Base-by-base conservation (phyloP, 1,284 basidiomycete genomes). In the Peniophora sp. region DNA sequence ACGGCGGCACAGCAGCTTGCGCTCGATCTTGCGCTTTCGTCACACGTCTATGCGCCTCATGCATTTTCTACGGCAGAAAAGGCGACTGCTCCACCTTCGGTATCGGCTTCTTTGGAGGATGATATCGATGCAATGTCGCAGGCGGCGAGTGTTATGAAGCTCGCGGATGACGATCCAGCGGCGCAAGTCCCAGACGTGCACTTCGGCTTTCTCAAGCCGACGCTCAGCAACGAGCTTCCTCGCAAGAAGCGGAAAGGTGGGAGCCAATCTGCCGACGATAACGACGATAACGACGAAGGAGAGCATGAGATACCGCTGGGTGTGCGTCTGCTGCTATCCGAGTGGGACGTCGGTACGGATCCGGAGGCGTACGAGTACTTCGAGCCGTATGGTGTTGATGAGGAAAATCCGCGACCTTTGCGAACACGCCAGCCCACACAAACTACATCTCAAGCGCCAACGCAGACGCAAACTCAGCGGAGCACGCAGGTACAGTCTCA, bases 191-290 rank as follows among this genome's bases (percentile, higher is more conserved):
- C 27, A 5, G 6, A 5, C 5, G 61, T 85, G 41, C 63, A 71
- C 2, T 85, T 86, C 63, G 73, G 77, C n/a, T 84, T 76, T 60
- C 65, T 89, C 27, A 74, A 61, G 14, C 85, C 85, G 1, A 53
- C 71, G 34, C 55, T 55, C 23, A 71, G 66, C 50, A 52, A 25
- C 2, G 57, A 67, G 47, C 61, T 69, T 55, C 66, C 69, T 46
- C 16, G 48, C 53, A 35, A 58, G 57, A 49, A 55, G 32, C 51
- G 61, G 43, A 39, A 55, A 54, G 1, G 11, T 20, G 2, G 45
- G 5, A 20, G 19, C 38, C 5, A 48, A 14, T 50, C 47, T 32
- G 27, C 27, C 27, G 27, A 32, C 5, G 27, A 32, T 5, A 12
- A 12, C 12, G 27, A 12, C 5, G 27, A 32, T 6, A 12, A 32